Percentiles rank a stretch among this genome's conserved stretches.
Conservation (phyloP, 345 rosid genomes). For the Salix exigua region DNA sequence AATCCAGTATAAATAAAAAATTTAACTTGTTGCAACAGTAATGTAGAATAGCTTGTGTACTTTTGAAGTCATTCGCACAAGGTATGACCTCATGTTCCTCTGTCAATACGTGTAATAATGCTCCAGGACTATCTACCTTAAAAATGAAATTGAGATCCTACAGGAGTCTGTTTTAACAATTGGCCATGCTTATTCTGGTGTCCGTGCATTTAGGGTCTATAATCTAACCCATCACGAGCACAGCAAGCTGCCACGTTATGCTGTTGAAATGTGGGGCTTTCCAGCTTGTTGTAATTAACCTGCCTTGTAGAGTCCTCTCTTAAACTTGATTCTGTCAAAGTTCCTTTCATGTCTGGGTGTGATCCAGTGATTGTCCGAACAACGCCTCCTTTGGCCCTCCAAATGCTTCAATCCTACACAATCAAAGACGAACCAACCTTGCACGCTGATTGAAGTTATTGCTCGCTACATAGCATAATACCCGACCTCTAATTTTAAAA, state of each 20-base stretch:
- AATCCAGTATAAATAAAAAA: neutral
- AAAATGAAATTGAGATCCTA: conserved; percentile 54
- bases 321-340: conserved; percentile 44
- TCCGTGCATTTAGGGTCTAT: conserved; percentile 61
- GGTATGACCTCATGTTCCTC: neutral
- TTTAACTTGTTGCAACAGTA: neutral
- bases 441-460: too few relatives aligned
- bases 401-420: conserved; percentile 67
- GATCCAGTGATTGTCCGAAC: conserved; percentile 56
- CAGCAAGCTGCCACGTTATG: conserved; percentile 79
- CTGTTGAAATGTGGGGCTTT: conserved; percentile 61
- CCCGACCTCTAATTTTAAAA: too few relatives aligned
- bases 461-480: too few relatives aligned
- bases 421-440: neutral
- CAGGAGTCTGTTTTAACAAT: conserved; percentile 42
- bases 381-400: conserved; percentile 79
- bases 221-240: conserved; percentile 42
- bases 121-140: too few relatives aligned
- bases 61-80: neutral
- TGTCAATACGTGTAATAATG: neutral
- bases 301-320: conserved; percentile 46
- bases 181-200: conserved; percentile 74
- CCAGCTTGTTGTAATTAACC: conserved; percentile 64
- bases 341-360: conserved; percentile 48
- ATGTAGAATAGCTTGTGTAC: neutral